phyloP scores from a whole-genome alignment of 306 rosid species.

The Malus orientalis region DNA sequence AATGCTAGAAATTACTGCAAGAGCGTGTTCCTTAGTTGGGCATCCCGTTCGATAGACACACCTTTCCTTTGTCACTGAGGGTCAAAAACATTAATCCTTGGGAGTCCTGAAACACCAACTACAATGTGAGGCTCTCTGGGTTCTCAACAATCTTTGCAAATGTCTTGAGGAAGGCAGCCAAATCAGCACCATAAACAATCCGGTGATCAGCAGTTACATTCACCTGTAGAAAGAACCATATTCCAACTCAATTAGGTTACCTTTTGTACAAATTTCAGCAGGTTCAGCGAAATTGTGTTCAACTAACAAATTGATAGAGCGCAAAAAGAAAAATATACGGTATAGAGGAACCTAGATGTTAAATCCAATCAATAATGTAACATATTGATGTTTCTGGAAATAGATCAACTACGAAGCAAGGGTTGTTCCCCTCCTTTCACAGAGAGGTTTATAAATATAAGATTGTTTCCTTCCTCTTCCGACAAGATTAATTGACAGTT shows the following conservation, averaged over 20 bases:
- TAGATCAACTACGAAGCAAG: neutral
- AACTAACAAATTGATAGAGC: neutral
- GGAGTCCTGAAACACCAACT: slow-evolving; percentile 29
- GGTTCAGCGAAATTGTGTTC: neutral
- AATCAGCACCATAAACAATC: slow-evolving; percentile 77
- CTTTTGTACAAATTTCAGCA: neutral
- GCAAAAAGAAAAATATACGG: neutral
- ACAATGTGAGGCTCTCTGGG: slow-evolving; percentile 81
- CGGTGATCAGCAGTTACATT: slow-evolving; percentile 94
- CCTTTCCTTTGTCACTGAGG: slow-evolving; percentile 11
- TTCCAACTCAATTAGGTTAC: neutral
- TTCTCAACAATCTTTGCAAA: slow-evolving; percentile 71
- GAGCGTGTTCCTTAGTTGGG: slow-evolving; percentile 12
- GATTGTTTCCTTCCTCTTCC: neutral
- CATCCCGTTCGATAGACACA: neutral
- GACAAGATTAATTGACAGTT: neutral
- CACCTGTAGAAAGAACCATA: slow-evolving; percentile 51
- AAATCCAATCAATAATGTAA: neutral
- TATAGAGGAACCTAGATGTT: neutral
- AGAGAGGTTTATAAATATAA: neutral
- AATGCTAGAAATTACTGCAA: slow-evolving; percentile 19
- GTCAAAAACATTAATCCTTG: neutral
- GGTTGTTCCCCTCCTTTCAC: neutral
- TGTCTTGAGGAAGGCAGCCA: slow-evolving; percentile 82
- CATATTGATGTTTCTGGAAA: neutral